Base-by-base conservation (phyloP, 768 basidiomycete species). In the Cyclocybe cylindracea region DNA sequence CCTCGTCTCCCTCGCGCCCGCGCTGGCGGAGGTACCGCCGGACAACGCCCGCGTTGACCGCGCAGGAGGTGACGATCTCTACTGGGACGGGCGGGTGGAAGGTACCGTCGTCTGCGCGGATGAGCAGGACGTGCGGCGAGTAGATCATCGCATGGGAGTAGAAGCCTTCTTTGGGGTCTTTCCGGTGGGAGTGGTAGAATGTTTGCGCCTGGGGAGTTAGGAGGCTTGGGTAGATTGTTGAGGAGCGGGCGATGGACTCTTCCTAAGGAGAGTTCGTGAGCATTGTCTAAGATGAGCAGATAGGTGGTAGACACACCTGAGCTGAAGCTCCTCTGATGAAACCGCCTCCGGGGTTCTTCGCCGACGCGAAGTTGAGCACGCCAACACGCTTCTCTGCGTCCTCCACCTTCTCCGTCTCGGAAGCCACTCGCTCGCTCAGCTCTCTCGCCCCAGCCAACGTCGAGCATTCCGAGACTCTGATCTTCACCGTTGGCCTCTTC, bases 121-220 rank as follows among this genome's bases (percentile, higher is more conserved):
- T 73, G 35, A 88, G 56, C 11, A 78, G 66, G 39, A 88, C 78
- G 32, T 71, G 65, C 0, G 87, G 86, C 14, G 84, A 82, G 61
- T 84, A 89, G 42, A 89, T 71, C 82, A 89, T 89, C 14, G 86
- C 77, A 59, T 89, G 84, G 10, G 83, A 74, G 65, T 88, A 89
- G 62, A 78, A 86, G 0, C 86, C 85, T 10, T 69, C 71, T 29
- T 76, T 71, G 7, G 67, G 70, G 55, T 78, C 76, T 19, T 63
- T 68, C 10, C 51, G 72, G 61, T 90, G 86, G 10, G 78, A 61
- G 2, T 62, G 61, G 65, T 89, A 87, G 69, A 88, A 89, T 33
- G 73, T 69, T 46, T 79, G 74, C 0, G 77, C 82, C 0, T 66
- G 68, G 29, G 69, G 62, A 11, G 81, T 79, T 63, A 78, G 78